Evolutionary conservation across 2,329 filamentous ascomycete species (phyloP).

Genomic region (Moelleriella libera): DNA sequence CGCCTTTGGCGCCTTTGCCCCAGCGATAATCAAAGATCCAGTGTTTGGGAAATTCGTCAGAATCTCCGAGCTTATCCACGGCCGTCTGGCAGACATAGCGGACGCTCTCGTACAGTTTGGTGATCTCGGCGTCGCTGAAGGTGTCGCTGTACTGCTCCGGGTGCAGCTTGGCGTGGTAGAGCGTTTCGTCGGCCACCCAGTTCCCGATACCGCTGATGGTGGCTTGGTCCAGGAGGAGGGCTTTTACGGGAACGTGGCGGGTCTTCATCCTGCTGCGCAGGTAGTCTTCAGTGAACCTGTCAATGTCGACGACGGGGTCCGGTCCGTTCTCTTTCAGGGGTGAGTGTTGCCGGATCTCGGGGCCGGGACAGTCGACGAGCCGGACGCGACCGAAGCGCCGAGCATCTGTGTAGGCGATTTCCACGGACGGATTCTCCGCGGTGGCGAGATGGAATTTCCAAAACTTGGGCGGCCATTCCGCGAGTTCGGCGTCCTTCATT

Average conservation of each 20-base stretch:
- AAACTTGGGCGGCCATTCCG: conserved; percentile 73
- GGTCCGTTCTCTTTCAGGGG: conserved; percentile 88
- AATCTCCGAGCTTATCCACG: conserved; percentile 66
- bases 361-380: conserved; percentile 65
- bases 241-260: conserved; percentile 80
- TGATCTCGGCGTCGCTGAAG: conserved; percentile 57
- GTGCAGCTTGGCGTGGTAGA: conserved; percentile 80
- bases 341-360: conserved; percentile 58
- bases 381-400: conserved; percentile 68
- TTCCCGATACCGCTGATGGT: conserved; percentile 90
- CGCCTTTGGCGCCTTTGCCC: conserved; percentile 74
- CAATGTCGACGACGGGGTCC: conserved; percentile 74
- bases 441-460: conserved; percentile 75
- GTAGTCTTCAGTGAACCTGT: conserved; percentile 64
- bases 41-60: conserved; percentile 66
- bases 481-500: conserved; percentile 41
- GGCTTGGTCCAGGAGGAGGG: conserved; percentile 73
- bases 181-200: conserved; percentile 90
- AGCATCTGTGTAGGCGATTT: conserved; percentile 73
- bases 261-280: conserved; percentile 54
- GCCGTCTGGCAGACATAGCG: conserved; percentile 69
- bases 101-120: conserved; percentile 56
- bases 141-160: conserved; percentile 88
- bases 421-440: conserved; percentile 31
- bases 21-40: conserved; percentile 87